Conservation (phyloP, 2,329 filamentous ascomycete species). For the Aspergillus sp. region DNA sequence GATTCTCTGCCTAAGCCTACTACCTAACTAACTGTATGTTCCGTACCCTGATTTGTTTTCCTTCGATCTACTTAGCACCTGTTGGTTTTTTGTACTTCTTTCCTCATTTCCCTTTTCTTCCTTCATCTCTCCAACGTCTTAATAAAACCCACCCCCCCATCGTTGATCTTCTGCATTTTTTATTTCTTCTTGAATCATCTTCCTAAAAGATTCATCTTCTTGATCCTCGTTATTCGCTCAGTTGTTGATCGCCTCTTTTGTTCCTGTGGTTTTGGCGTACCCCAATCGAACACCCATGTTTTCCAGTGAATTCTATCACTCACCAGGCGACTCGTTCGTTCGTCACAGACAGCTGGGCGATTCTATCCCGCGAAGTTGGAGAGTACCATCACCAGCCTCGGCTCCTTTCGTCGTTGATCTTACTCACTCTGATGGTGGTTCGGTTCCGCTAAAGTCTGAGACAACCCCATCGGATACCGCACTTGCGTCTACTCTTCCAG, state of each 20-base stretch:
- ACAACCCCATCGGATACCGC: not conserved
- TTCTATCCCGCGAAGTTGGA: constrained; percentile 3
- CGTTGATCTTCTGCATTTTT: too few relatives aligned
- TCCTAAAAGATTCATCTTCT: not conserved
- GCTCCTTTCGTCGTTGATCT: constrained; percentile 1
- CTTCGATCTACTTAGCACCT: not conserved
- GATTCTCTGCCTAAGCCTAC: constrained; percentile 5
- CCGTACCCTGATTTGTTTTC: constrained; percentile 1
- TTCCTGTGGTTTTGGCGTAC: not conserved
- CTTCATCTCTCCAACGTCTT: not conserved
- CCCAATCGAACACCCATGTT: constrained; percentile 2
- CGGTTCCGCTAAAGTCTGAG: not conserved
- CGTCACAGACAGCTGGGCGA: constrained; percentile 4
- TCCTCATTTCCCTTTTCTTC: not conserved
- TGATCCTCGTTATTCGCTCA: not conserved
- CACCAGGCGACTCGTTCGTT: constrained; percentile 4
- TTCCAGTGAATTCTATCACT: constrained; percentile 6
- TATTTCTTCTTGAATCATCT: not conserved
- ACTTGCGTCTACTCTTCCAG: not conserved
- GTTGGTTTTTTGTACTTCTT: not conserved
- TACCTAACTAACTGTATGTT: constrained; percentile 9
- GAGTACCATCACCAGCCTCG: not conserved
- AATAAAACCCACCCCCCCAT: too few relatives aligned
- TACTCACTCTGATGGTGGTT: not conserved
- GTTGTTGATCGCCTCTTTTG: not conserved